phyloP scores from a whole-genome alignment of 2,329 filamentous ascomycete species.

The Fusarium sp. region DNA sequence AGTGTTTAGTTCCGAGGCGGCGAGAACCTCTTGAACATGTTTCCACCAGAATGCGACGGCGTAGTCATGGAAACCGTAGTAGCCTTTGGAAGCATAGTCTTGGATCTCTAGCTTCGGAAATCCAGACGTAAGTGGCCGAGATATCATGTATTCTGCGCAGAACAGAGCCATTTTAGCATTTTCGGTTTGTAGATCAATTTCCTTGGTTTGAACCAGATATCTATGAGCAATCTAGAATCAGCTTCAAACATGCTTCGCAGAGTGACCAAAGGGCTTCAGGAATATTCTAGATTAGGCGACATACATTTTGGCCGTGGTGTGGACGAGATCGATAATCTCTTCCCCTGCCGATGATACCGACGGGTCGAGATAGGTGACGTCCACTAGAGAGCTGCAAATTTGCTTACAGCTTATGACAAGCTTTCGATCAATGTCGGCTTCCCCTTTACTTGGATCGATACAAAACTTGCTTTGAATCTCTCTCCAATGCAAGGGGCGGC shows the following conservation, averaged over 20 bases:
- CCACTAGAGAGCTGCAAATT: background rate
- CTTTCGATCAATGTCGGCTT: background rate
- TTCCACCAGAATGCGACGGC: background rate
- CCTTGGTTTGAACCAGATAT: background rate
- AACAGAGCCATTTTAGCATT: background rate
- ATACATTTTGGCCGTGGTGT: background rate
- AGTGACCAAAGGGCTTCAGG: no score
- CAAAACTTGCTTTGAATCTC: background rate
- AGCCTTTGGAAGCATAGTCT: background rate
- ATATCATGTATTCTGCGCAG: background rate
- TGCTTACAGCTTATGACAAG: background rate
- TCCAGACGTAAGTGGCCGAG: background rate
- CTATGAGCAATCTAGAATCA: rapidly evolving
- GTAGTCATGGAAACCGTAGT: background rate
- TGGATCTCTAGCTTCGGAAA: background rate
- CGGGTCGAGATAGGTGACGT: background rate
- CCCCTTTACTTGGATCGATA: background rate
- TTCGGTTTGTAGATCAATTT: background rate
- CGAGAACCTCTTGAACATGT: background rate
- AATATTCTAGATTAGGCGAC: no score
- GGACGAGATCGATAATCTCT: background rate
- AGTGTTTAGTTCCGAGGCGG: background rate
- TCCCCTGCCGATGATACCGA: background rate
- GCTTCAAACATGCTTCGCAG: rapidly evolving
- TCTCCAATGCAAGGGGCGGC: background rate